Evolutionary conservation across 2,329 filamentous ascomycete genomes (phyloP).

Genomic region (Dothistroma septosporum): DNA sequence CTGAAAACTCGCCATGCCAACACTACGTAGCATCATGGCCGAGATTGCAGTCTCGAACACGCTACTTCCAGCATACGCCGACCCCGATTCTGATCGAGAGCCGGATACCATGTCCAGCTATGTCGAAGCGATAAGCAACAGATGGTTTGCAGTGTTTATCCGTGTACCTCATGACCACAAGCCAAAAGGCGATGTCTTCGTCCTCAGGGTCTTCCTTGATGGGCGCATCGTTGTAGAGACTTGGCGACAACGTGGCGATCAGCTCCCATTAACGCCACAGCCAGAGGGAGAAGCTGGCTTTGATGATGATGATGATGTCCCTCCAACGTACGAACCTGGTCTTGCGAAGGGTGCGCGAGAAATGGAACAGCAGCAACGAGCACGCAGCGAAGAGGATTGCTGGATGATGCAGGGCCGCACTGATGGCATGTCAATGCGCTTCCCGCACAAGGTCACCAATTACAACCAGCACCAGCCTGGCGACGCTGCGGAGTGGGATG

Average conservation of each 20-base stretch:
- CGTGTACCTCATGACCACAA: neutral
- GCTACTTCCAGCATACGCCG: neutral
- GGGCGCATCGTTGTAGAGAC: neutral
- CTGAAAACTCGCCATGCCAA: neutral
- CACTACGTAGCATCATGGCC: neutral
- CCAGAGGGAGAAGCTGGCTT: neutral
- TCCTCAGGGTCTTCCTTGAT: conserved; percentile 4
- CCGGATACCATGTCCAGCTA: conserved; percentile 2
- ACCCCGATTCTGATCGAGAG: neutral
- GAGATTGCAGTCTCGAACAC: neutral
- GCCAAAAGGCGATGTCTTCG: neutral
- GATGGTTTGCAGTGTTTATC: conserved; percentile 1
- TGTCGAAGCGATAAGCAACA: neutral
- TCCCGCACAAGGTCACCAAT: conserved; percentile 2
- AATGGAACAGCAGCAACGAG: neutral
- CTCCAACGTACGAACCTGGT: neutral
- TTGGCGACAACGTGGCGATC: neutral
- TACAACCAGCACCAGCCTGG: neutral
- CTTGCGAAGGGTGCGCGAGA: neutral
- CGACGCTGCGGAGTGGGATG: neutral
- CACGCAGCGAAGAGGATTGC: neutral
- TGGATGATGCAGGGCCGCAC: neutral
- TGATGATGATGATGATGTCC: neutral
- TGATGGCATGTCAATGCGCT: neutral
- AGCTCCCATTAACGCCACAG: neutral